Evolutionary conservation across 2,329 filamentous ascomycete genomes (phyloP), one percentile per base, ranked within the genome.

Genomic region (Claviceps digitariae): DNA sequence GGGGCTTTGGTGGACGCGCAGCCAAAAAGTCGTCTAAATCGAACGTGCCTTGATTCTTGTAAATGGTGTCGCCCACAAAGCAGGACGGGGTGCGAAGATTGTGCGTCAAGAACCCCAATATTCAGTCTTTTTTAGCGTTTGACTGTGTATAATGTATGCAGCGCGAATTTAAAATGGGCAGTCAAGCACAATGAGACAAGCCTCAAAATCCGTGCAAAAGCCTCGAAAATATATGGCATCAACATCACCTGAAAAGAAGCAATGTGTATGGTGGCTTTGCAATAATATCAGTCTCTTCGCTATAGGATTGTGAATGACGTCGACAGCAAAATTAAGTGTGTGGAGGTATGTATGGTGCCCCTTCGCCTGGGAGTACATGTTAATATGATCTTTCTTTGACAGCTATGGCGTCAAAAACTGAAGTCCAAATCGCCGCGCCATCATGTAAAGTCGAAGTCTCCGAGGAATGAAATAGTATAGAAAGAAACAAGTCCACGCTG

Each of bases 1-100:
- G 78, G 77, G 75, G 73, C 0, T 81, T 79, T 57, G 70, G 67
- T 0, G 75, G 57, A 17, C 52, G 57, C 27, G 47, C 47, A 36
- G 13, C 20, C 13, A 53, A 50, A 31, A 50, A 45, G 17, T 27
- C 21, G 17, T 7, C 29, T 2, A 53, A 50, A n/a, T 23, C 2
- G 5, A 50, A 47, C 15, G 23, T 29, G 10, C 48, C 40, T 21
- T 45, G 23, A 38, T 10, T 20, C 4, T 41, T n/a, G 38, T 41
- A 20, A 3, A n/a, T 27, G 43, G 7, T 17, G 43, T 17, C 17
- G 23, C 23, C 3, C 23, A 27, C 23, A 29, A 17, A 45, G 43
- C 43, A 21, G 21, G 23, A 27, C 43, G 20, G 43, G 23, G 21
- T 25, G 43, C 23, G 6, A 3, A 21, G 41, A 20, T 43, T 43